These are phyloP conservation scores for Aureobasidium musti DNA, from an alignment of 2,329 filamentous ascomycete species.

Conservation along the genomic window DNA sequence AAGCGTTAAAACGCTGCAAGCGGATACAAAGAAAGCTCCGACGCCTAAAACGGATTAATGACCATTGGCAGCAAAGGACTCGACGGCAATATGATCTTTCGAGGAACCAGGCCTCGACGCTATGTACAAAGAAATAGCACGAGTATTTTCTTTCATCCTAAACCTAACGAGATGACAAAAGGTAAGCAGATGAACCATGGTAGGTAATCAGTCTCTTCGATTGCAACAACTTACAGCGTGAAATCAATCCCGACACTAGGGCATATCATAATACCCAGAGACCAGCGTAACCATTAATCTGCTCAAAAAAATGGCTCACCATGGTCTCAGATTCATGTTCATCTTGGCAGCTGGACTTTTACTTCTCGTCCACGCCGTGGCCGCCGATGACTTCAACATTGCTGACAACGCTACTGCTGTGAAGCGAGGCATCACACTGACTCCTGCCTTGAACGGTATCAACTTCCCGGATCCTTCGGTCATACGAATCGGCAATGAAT, in stretches of 20 bases:
- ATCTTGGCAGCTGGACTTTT: background rate
- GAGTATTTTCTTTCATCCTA: background rate
- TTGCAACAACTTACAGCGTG: background rate
- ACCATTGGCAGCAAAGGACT: background rate
- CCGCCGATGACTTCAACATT: background rate
- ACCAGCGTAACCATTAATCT: background rate
- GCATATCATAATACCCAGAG: background rate
- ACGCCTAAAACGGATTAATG: background rate
- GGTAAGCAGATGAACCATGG: background rate
- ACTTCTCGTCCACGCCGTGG: background rate
- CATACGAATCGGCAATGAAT: constrained; percentile 39
- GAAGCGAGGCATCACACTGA: constrained; percentile 2
- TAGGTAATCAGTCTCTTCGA: background rate
- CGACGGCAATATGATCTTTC: background rate
- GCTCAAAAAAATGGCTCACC: background rate
- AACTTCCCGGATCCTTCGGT: constrained; percentile 41
- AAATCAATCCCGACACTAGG: too few relatives aligned
- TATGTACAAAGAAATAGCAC: background rate
- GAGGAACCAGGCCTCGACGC: background rate
- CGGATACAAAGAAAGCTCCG: background rate
- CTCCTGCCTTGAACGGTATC: constrained; percentile 23
- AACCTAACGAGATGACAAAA: background rate
- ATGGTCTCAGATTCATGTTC: background rate
- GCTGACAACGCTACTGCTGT: background rate
- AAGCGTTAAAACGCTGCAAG: background rate